Percentiles rank a stretch among this genome's conserved stretches.
Conservation (phyloP, 306 rosid genomes). For the Crataegus laevigata region DNA sequence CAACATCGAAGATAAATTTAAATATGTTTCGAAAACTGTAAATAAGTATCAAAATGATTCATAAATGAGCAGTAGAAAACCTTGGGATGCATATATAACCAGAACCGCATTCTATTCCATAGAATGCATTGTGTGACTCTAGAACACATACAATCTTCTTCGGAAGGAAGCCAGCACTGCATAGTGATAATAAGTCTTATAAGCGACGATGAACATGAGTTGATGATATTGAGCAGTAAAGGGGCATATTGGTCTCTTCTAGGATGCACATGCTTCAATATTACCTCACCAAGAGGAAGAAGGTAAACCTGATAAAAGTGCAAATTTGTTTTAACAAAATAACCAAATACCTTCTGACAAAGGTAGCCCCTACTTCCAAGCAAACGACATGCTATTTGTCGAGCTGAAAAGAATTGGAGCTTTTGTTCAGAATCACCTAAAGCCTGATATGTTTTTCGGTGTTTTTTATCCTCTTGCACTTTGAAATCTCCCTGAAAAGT, state of each 20-base stretch:
- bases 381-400: slow-evolving; percentile 90
- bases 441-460: slow-evolving; percentile 69
- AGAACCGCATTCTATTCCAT: slow-evolving; percentile 60
- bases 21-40: neutral
- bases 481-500: slow-evolving; percentile 52
- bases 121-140: slow-evolving; percentile 42
- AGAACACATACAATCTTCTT: slow-evolving; percentile 92
- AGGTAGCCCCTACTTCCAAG: slow-evolving; percentile 92
- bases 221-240: neutral
- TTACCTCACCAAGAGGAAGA: neutral
- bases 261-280: neutral
- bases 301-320: neutral
- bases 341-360: slow-evolving; percentile 69
- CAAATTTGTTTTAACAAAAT: too few relatives aligned
- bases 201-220: neutral
- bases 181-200: slow-evolving; percentile 5
- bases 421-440: slow-evolving; percentile 69
- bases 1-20: slow-evolving; percentile 1
- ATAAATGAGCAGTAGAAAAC: slow-evolving; percentile 29
- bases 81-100: slow-evolving; percentile 99
- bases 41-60: neutral
- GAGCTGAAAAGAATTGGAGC: slow-evolving; percentile 74
- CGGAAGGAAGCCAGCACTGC: slow-evolving; percentile 88
- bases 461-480: slow-evolving; percentile 70
- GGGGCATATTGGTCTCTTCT: neutral